A percentile compares a stretch with the other conserved stretches of the same genome.
Conservation (phyloP, 2,329 filamentous ascomycete species). For the Exophiala mesophila region DNA sequence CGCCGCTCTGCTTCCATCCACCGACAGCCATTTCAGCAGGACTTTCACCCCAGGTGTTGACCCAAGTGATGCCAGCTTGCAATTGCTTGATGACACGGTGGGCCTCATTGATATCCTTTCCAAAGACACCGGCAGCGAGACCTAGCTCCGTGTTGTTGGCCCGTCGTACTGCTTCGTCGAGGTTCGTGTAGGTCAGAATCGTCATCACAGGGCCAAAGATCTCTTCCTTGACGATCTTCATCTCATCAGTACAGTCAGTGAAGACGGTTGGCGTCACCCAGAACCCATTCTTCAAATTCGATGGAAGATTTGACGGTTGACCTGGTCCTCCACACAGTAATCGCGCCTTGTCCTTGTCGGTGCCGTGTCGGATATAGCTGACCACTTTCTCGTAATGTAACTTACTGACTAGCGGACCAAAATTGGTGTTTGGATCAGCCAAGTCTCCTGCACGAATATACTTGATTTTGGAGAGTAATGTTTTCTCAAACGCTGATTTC, state of each 20-base stretch:
- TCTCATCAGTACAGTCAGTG: conserved; percentile 75
- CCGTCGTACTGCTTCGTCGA: conserved; percentile 64
- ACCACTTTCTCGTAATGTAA: conserved; percentile 71
- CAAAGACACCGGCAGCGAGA: conserved; percentile 79
- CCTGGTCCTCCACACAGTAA: conserved; percentile 66
- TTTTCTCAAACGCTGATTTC: conserved; percentile 63
- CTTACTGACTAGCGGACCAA: conserved; percentile 74
- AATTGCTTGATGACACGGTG: conserved; percentile 67
- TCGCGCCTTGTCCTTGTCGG: conserved; percentile 66
- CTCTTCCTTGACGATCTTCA: conserved; percentile 75
- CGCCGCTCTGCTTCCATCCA: conserved; percentile 84
- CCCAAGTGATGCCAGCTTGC: conserved; percentile 83
- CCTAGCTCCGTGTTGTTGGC: conserved; percentile 75
- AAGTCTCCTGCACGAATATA: conserved; percentile 68
- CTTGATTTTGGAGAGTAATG: conserved; percentile 64
- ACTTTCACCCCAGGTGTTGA: conserved; percentile 90
- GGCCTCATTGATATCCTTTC: conserved; percentile 66
- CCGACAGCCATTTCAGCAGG: conserved; percentile 90
- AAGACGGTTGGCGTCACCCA: conserved; percentile 84
- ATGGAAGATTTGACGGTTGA: conserved; percentile 51
- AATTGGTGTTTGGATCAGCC: conserved; percentile 69
- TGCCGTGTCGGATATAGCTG: conserved; percentile 71
- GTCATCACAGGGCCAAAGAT: conserved; percentile 88
- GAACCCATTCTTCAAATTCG: conserved; percentile 59
- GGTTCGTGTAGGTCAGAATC: conserved; percentile 65